Conservation (phyloP, 768 basidiomycete species). For the Termitomyces sp. region DNA sequence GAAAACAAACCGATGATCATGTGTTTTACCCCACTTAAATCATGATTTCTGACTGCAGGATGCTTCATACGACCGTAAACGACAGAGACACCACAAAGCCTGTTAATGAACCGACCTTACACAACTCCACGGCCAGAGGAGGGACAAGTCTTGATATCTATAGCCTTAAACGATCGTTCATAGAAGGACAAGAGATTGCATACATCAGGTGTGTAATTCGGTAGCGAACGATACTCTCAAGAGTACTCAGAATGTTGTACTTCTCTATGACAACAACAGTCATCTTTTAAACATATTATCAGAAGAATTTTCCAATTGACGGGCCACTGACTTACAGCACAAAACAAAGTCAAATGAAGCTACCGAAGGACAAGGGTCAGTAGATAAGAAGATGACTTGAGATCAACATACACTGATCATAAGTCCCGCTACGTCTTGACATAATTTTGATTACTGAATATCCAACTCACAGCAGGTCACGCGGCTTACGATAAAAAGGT, state of each 20-base stretch:
- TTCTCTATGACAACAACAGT: constrained; percentile 40
- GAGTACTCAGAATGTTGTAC: constrained; percentile 37
- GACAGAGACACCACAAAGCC: neutral
- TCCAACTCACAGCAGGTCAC: constrained; percentile 25
- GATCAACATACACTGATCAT: constrained; percentile 39
- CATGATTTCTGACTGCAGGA: constrained; percentile 35
- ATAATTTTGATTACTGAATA: constrained; percentile 7
- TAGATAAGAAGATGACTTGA: constrained; percentile 4
- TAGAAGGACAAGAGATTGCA: neutral
- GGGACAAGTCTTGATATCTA: constrained; percentile 32
- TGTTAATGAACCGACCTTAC: constrained; percentile 31
- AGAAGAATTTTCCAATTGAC: neutral
- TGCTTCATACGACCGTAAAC: constrained; percentile 16
- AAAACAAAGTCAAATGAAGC: constrained; percentile 53
- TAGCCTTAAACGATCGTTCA: neutral
- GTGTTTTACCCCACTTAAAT: constrained; percentile 32
- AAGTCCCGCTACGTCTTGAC: constrained; percentile 35
- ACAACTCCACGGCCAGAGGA: constrained; percentile 42
- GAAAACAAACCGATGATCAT: constrained; percentile 33
- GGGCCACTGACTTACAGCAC: constrained; percentile 29
- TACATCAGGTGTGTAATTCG: constrained; percentile 38
- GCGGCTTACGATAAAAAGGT: constrained; percentile 39
- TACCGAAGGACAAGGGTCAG: constrained; percentile 16
- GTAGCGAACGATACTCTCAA: constrained; percentile 40
- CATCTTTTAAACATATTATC: constrained; percentile 29